Percentiles rank a stretch among this genome's conserved stretches.
These are phyloP conservation scores for Nicotiana otophora DNA, from an alignment of 257 asterid genomes.

Conservation along the genomic window DNA sequence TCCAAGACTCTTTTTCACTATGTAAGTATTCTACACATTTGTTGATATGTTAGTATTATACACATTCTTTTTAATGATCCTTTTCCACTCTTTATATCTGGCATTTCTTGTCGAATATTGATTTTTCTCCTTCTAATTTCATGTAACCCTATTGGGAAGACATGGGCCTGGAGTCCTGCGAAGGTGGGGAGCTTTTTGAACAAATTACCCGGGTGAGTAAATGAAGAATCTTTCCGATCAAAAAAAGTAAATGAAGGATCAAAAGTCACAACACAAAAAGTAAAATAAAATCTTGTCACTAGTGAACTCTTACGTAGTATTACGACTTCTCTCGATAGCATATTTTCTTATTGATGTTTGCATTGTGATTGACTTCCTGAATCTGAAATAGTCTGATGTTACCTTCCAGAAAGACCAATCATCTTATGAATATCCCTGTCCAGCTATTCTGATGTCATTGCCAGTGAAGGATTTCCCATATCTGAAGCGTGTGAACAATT, in stretches of 20 bases:
- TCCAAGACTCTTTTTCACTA: constrained; percentile 86
- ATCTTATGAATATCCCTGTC: not conserved
- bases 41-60: not conserved
- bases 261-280: not conserved
- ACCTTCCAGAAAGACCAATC: not conserved
- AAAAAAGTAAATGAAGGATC: not conserved
- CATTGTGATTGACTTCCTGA: not conserved
- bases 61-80: not conserved
- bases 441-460: not conserved
- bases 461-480: not conserved
- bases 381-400: not conserved
- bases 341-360: not conserved
- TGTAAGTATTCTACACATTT: constrained; percentile 46
- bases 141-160: constrained; percentile 43
- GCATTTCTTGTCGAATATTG: not conserved
- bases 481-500: not conserved
- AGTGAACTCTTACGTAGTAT: not conserved
- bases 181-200: constrained; percentile 98
- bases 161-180: constrained; percentile 98
- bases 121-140: constrained; percentile 12
- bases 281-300: not conserved
- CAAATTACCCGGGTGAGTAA: constrained; percentile 85
- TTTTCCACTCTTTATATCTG: constrained; percentile 3
- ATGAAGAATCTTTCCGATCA: not conserved
- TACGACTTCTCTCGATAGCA: not conserved